These are phyloP conservation scores for Pleurotus sapidus DNA, from an alignment of 768 basidiomycete species.

Conservation along the genomic window DNA sequence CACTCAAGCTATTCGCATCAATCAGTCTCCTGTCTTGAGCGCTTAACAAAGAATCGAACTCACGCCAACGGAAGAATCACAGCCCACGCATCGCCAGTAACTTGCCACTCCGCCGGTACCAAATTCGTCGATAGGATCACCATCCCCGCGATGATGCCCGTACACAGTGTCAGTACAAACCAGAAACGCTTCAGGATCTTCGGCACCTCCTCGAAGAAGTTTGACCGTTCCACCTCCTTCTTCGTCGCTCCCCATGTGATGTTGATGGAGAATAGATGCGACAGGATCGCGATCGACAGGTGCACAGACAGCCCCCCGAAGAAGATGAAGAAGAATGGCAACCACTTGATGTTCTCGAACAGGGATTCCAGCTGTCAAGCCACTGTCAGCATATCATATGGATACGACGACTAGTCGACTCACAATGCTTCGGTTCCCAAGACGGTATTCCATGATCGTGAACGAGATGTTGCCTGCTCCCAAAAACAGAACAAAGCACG, in stretches of 20 bases:
- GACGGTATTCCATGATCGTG: constrained; percentile 72
- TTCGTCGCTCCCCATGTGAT: constrained; percentile 58
- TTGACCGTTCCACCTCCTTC: constrained; percentile 84
- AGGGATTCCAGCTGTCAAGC: constrained; percentile 21
- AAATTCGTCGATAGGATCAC: constrained; percentile 51
- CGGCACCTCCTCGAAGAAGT: constrained; percentile 79
- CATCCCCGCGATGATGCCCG: constrained; percentile 57
- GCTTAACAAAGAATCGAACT: constrained; percentile 12
- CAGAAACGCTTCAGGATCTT: constrained; percentile 57
- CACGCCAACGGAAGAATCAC: constrained; percentile 72
- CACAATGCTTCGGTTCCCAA: constrained; percentile 59
- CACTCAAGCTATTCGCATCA: constrained; percentile 45
- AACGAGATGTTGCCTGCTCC: constrained; percentile 74
- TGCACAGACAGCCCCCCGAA: constrained; percentile 76
- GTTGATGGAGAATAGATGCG: constrained; percentile 56
- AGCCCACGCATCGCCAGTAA: constrained; percentile 64
- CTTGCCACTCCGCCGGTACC: constrained; percentile 66
- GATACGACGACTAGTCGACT: constrained; percentile 74
- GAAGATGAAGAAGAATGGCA: constrained; percentile 80
- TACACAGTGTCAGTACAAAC: constrained; percentile 64
- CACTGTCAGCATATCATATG: neutral
- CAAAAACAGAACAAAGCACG: constrained; percentile 76
- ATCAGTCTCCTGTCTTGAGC: neutral
- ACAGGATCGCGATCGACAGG: constrained; percentile 61
- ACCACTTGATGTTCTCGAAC: constrained; percentile 59